phyloP scores from a whole-genome alignment of 768 basidiomycete genomes.

The Lactifluus volemus region DNA sequence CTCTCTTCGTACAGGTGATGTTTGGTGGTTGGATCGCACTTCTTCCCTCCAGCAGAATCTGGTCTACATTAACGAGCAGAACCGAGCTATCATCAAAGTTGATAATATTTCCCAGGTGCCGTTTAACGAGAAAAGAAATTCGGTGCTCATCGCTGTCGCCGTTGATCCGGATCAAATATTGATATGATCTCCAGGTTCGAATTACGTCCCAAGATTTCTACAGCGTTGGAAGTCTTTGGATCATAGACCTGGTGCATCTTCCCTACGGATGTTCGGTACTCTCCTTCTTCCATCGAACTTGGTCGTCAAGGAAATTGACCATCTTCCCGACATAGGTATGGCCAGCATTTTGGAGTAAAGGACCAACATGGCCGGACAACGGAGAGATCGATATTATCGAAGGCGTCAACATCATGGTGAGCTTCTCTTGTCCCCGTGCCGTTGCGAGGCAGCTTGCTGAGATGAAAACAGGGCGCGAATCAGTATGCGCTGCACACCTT shows the following conservation, averaged over 20 bases:
- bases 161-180: not conserved
- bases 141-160: slow-evolving; percentile 33
- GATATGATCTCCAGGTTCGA: slow-evolving; percentile 31
- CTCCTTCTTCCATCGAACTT: not conserved
- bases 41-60: slow-evolving; percentile 41
- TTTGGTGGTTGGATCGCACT: slow-evolving; percentile 45
- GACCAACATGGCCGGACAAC: slow-evolving; percentile 34
- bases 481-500: slow-evolving; percentile 51
- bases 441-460: not conserved
- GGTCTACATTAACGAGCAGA: slow-evolving; percentile 49
- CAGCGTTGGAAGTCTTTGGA: slow-evolving; percentile 37
- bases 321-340: slow-evolving; percentile 27
- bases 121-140: slow-evolving; percentile 44
- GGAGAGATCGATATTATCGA: slow-evolving; percentile 39
- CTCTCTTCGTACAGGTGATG: slow-evolving; percentile 40
- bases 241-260: slow-evolving; percentile 38
- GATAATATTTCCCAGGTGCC: slow-evolving; percentile 57
- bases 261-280: slow-evolving; percentile 51
- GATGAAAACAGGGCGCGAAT: slow-evolving; percentile 26
- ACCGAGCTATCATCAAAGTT: slow-evolving; percentile 64
- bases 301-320: not conserved
- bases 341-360: slow-evolving; percentile 31
- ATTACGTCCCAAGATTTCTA: slow-evolving; percentile 37
- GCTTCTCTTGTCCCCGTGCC: not conserved
- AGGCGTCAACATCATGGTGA: slow-evolving; percentile 40